phyloP scores from a whole-genome alignment of 768 basidiomycete species.

The Pleurotus eryngii region DNA sequence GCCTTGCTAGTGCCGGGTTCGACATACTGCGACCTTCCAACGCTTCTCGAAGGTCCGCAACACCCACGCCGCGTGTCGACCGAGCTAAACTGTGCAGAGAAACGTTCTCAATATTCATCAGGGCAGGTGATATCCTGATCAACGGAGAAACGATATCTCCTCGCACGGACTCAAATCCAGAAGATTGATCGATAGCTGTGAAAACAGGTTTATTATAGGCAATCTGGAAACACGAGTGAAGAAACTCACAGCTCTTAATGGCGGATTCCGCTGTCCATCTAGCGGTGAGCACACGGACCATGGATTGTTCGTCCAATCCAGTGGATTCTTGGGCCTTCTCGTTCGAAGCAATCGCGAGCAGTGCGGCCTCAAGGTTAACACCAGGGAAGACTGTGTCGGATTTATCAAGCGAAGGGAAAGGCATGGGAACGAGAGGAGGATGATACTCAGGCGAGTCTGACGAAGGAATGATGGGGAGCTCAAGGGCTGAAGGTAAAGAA shows the following conservation, averaged over 20 bases:
- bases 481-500: slow-evolving; percentile 32
- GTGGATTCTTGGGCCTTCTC: slow-evolving; percentile 58
- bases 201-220: background rate
- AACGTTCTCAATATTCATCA: slow-evolving; percentile 90
- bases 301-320: slow-evolving; percentile 53
- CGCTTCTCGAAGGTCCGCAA: slow-evolving; percentile 85
- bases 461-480: slow-evolving; percentile 31
- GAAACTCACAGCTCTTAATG: slow-evolving; percentile 66
- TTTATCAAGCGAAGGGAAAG: slow-evolving; percentile 32
- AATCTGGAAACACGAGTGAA: slow-evolving; percentile 1
- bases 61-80: slow-evolving; percentile 78
- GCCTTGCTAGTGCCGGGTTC: slow-evolving; percentile 64
- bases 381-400: slow-evolving; percentile 31
- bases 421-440: slow-evolving; percentile 39
- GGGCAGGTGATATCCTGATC: slow-evolving; percentile 75
- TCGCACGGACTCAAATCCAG: slow-evolving; percentile 51
- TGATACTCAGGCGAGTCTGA: slow-evolving; percentile 39
- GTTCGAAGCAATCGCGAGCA: slow-evolving; percentile 54
- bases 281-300: slow-evolving; percentile 51
- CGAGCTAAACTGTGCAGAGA: slow-evolving; percentile 83
- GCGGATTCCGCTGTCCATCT: slow-evolving; percentile 78
- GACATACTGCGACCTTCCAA: slow-evolving; percentile 85
- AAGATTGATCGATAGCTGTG: slow-evolving; percentile 54
- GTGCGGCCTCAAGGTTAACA: slow-evolving; percentile 50
- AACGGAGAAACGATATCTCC: slow-evolving; percentile 72